Conservation (phyloP, 1,284 basidiomycete species). For the Coniferiporia sulphurascens region DNA sequence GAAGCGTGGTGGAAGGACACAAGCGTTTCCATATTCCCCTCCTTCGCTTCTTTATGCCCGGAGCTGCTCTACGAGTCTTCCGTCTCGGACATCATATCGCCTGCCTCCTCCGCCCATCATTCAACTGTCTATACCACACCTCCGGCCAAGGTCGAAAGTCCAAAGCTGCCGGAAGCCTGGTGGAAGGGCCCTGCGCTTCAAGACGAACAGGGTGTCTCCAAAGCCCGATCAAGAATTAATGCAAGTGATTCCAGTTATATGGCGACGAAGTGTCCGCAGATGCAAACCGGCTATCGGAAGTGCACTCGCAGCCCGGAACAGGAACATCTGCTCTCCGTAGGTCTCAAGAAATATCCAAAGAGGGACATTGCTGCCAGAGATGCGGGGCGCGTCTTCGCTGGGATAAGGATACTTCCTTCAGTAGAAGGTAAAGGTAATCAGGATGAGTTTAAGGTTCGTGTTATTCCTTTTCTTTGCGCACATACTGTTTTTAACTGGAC, state of each 20-base stretch:
- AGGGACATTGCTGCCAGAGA: not conserved
- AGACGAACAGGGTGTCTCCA: not conserved
- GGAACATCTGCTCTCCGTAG: not conserved
- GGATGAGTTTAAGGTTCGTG: too few species aligned
- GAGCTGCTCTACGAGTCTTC: not conserved
- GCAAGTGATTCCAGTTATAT: not conserved
- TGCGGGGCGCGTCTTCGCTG: not conserved
- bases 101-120: too few species aligned
- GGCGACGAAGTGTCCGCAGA: not conserved
- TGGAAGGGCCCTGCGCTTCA: not conserved
- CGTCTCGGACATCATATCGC: too few species aligned
- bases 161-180: too few species aligned
- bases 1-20: not conserved
- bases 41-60: not conserved
- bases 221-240: not conserved
- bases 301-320: not conserved
- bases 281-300: not conserved
- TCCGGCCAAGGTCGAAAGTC: too few species aligned
- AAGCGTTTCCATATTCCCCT: not conserved
- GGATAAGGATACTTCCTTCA: constrained; percentile 36
- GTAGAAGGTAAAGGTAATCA: too few species aligned
- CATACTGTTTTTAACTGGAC: too few species aligned
- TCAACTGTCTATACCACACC: too few species aligned
- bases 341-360: not conserved
- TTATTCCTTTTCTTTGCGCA: too few species aligned